Base-by-base conservation (phyloP, 108 stramenopile genomes). In the Pseudonitzschia pungens region DNA sequence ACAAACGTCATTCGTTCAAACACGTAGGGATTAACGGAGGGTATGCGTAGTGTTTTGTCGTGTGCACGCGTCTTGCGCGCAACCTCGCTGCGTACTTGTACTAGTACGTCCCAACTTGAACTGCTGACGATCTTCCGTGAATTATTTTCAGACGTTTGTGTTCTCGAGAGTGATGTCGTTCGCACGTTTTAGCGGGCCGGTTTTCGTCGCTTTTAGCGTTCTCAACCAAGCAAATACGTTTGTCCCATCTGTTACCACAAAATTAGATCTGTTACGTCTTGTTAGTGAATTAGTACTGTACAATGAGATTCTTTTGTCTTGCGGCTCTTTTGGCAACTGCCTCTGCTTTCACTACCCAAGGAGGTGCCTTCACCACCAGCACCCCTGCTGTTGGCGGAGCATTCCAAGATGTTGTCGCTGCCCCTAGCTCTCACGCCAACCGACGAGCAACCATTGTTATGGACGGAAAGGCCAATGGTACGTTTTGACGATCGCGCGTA, bases 401-500 rank as follows among this genome's bases (percentile, higher is more conserved):
- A 0, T 71, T 86, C 53, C 60, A 73, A 42, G 59, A 79, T 79
- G 82, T 86, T 42, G 80, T 85, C 58, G 55, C 84, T 20, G 64
- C 75, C 11, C 62, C 74, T 54, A 68, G 66, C 68, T 74, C 92
- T 52, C 92, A 94, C 76, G 77, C 83, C 44, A 87, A 77, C 58
- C 78, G 92, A 27, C 72, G 78, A 56, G 84, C 88, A 43, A 93
- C 95, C 70, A 91, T 96, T 81, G 91, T 92, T 48, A 87, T 88
- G 89, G 92, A 92, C 82, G 95, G 95, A 76, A 96, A 96, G 78
- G 87, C 91, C 53, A 93, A 93, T 56, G 93, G 90, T 87, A 75
- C 74, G 89, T 83, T 56, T 31, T 48, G 43, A 26, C n/a, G 24
- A 55, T 55, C 22, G 57, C 57, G 57, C 57, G 57, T 58, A 58